Evolutionary conservation across 2,329 filamentous ascomycete species (phyloP), one percentile per base, ranked within the genome.

Genomic region (Arthrobotrys conoides): DNA sequence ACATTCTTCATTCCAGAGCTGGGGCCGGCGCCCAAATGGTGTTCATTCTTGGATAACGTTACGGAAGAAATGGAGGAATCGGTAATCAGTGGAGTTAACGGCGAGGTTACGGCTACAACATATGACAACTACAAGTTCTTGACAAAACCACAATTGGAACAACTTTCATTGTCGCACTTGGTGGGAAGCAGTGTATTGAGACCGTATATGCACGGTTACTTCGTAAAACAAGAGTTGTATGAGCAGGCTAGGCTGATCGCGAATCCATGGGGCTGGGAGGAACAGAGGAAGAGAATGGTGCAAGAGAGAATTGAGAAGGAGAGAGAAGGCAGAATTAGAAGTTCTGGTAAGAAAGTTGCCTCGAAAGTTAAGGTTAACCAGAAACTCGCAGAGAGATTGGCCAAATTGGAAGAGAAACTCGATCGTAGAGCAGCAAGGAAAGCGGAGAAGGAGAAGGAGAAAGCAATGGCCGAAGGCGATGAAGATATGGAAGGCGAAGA

Each of bases 101-200:
- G 67, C 14, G 90, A 91, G 83, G 87, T 88, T 33, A 72, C 68
- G 38, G 75, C 75, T 65, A 88, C 87, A 76, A 91, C 91, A 33
- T 99, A 99, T 87, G 96, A 99, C 85, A 98, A 99, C 85, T 98
- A 95, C 89, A 99, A 98, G 86, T 99, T 99, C 89, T 87, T 99
- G 83, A 97, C 95, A 1, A 85, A 93, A 79, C 90, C 93, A 51
- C 94, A 99, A 84, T 88, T 99, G 67, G 92, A 92, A 82, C 90
- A 91, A 41, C 89, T 99, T 81, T 96, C 93, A 83, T 85, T 99
- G 83, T 91, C 93, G 67, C 95, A 98, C 83, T 87, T 99, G 59
- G 89, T 99, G 72, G 94, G 93, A 82, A 97, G 94, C 30, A 96
- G 93, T 83, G 86, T 98, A 20, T 87, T 99, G 48, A 89, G 95